These are phyloP conservation scores for Rhizophagus prolifer DNA, from an alignment of 192 early-diverging fungal species.

Conservation along the genomic window DNA sequence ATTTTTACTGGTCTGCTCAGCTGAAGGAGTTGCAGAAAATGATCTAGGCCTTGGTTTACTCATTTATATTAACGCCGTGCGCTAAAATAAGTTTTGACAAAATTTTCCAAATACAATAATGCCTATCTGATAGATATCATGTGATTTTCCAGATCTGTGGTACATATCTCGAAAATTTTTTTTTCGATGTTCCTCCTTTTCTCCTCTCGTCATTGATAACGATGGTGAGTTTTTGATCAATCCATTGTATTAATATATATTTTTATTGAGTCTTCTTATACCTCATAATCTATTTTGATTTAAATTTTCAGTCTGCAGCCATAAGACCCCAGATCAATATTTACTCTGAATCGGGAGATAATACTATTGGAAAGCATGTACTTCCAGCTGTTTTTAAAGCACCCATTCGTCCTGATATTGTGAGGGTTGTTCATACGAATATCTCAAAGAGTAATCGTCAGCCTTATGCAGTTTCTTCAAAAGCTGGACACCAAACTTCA, in stretches of 20 bases:
- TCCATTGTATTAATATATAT: background rate
- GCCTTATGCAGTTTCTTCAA: constrained; percentile 90
- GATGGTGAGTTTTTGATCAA: background rate
- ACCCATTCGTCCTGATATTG: constrained; percentile 95
- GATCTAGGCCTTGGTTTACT: constrained; percentile 8
- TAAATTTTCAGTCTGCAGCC: constrained; percentile 39
- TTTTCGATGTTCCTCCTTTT: background rate
- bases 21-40: background rate
- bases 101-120: too few relatives aligned
- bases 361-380: constrained; percentile 70
- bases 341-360: constrained; percentile 77
- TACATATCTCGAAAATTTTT: too few relatives aligned
- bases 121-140: too few relatives aligned
- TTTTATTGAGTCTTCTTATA: background rate
- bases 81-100: too few relatives aligned
- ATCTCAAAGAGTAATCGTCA: constrained; percentile 99
- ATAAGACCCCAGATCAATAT: constrained; percentile 90
- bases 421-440: constrained; percentile 95
- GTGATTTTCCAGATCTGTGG: too few relatives aligned
- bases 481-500: constrained; percentile 98
- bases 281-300: background rate
- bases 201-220: background rate
- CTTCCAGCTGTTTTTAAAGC: constrained; percentile 94
- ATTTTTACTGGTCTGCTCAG: background rate
- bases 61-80: background rate